Evolutionary conservation across 495 filamentous ascomycete genomes (phyloP).

Genomic region (Corynascus novoguineensis): DNA sequence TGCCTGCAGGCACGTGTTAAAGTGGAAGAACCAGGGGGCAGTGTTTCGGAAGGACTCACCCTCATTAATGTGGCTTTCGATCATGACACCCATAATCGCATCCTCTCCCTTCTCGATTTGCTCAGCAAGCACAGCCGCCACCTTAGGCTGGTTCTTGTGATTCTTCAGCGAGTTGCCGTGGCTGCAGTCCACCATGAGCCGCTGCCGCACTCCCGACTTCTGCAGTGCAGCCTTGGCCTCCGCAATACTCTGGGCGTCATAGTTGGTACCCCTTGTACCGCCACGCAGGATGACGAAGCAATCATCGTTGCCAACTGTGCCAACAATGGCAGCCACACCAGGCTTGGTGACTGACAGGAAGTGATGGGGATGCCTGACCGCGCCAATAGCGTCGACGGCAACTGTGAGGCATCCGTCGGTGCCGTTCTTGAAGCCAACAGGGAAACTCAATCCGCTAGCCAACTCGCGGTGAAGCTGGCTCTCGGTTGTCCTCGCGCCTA

Average conservation of each 20-base stretch:
- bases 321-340: conserved; percentile 91
- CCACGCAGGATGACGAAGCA: conserved; percentile 97
- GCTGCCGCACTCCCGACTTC: conserved; percentile 42
- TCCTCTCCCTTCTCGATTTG: conserved; percentile 82
- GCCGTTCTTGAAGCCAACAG: conserved; percentile 99
- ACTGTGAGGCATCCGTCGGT: conserved; percentile 89
- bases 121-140: conserved; percentile 72
- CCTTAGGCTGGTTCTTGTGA: conserved; percentile 96
- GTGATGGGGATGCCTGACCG: conserved; percentile 89
- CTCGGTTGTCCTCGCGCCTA: conserved; percentile 94
- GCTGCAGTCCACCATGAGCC: conserved; percentile 97
- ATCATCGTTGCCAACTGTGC: conserved; percentile 93
- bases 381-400: conserved; percentile 93
- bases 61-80: conserved; percentile 95
- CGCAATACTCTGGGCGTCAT: conserved; percentile 73
- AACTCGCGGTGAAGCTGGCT: conserved; percentile 92
- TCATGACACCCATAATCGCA: conserved; percentile 96
- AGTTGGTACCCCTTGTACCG: conserved; percentile 91
- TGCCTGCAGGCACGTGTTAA: conserved; percentile 49
- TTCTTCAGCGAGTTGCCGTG: conserved; percentile 96
- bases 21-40: conserved; percentile 7
- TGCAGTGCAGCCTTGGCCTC: conserved; percentile 32
- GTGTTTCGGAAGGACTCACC: conserved; percentile 44
- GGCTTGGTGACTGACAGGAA: conserved; percentile 99
- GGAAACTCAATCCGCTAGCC: conserved; percentile 90